Base-by-base conservation (phyloP, 495 filamentous ascomycete species). In the Aspergillus biplanus region DNA sequence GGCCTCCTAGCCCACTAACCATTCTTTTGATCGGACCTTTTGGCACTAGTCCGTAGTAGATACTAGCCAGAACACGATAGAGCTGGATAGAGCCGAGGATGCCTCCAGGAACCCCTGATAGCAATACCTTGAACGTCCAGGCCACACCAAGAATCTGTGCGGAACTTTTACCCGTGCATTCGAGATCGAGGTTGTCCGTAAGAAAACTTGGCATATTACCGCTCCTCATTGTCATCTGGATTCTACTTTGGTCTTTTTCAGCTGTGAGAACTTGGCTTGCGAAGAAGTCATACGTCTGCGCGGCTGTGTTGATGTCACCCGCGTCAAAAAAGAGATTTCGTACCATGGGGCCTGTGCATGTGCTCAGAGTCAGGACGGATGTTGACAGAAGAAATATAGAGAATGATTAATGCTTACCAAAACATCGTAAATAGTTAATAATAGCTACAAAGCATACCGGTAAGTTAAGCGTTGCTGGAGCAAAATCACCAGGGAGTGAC, bases 401-500 rank as follows among this genome's bases (percentile, higher is more conserved):
- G 33, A 44, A 35, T 34, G 11, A 33, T 27, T 27, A 1, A 58
- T 39, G 66, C 85, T 69, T 73, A 92, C 91, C 87, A 75, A 90
- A 80, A 66, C 83, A 82, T 9, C 85, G 77, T 37, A 95, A 75
- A 73, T 87, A 89, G 52, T 84, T 82, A 42, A 85, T 84, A 7
- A 87, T 87, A 12, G 89, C 90, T 39, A 90, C 89, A 58, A 94
- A 85, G 67, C 90, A 92, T 6, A 89, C 89, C 7, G 91, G 91
- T 11, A 95, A 76, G 16, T 84, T 76, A 56, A 92, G 76, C 27
- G 84, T 82, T 5, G 81, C 78, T 7, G 90, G 85, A 15, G 88
- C 80, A 67, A 91, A 87, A 50, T 89, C 86, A 0, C 74, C 66
- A 0, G 89, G 89, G n/a, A 93, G 78, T 35, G 83, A 83, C 39